Evolutionary conservation across 202 grass and related monocot genomes (phyloP), one percentile per base, ranked within the genome.

Genomic region (Brachypodium distachyon): DNA sequence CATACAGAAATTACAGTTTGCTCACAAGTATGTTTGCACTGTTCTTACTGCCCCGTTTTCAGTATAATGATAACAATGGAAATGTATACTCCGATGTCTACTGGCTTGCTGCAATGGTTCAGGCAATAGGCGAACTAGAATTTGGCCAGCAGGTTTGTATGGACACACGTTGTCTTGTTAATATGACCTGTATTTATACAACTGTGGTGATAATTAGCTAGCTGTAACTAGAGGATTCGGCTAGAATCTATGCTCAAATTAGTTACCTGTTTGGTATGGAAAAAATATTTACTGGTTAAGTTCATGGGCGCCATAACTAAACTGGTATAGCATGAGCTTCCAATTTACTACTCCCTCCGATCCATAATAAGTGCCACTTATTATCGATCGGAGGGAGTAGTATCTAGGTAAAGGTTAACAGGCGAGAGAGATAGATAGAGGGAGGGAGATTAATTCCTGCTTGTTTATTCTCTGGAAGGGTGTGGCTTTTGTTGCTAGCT

Each of bases 31-130:
- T 46, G 19, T 66, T 34, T 70, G 16, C 21, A 61, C 34, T 12
- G 50, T 52, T 56, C 17, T 77, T 81, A 48, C 29, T 70, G 55
- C 29, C 57, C 29, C 23, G 81, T 77, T 89, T 87, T 86, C 95
- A 98, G 95, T 95, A 98, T 74, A 98, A 95, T 64, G 91, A 98
- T 81, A 98, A 98, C 80, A 98, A 90, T 2, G 95, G 95, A 82
- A 98, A 98, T 82, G 72, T 82, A 68, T 98, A 94, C 71, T 94
- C 95, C 42, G 95, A 98, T 85, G 91, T 85, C 18, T 90, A 92
- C 55, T 98, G 95, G 95, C 85, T 98, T 68, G 85, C 87, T 85
- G 80, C 91, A 70, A 90, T 98, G 89, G 95, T 98, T 52, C 91
- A 89, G 69, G 87, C 95, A 28, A 90, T 95, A 77, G 91, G 95